Evolutionary conservation across 2,329 filamentous ascomycete genomes (phyloP).

Genomic region (Diaporthe caulivora): DNA sequence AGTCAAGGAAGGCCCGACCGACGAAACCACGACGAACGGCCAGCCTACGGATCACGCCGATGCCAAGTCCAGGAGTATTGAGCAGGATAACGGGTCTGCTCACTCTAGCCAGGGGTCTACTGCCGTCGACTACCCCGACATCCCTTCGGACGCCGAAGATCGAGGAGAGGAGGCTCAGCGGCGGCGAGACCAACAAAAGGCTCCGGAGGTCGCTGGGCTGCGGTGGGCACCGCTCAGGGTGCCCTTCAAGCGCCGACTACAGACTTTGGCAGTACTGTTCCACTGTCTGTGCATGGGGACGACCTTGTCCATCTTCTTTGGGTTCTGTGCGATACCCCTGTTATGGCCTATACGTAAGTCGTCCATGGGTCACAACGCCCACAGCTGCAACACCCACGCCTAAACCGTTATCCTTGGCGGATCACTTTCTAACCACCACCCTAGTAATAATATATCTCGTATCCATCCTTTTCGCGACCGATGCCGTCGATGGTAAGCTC

Average conservation of each 20-base stretch:
- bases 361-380: too few species aligned
- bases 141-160: slow-evolving; percentile 29
- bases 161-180: slow-evolving; percentile 27
- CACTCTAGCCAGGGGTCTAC: slow-evolving; percentile 34
- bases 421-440: background rate
- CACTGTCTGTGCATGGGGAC: slow-evolving; percentile 80
- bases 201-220: slow-evolving; percentile 63
- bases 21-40: background rate
- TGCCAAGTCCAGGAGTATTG: background rate
- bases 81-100: slow-evolving; percentile 12
- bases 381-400: too few species aligned
- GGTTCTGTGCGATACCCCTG: slow-evolving; percentile 90
- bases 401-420: too few species aligned
- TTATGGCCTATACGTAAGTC: slow-evolving; percentile 77
- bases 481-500: slow-evolving; percentile 80
- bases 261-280: slow-evolving; percentile 82
- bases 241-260: slow-evolving; percentile 77
- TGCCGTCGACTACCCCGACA: slow-evolving; percentile 38
- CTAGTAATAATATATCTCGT: slow-evolving; percentile 79
- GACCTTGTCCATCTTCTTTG: slow-evolving; percentile 85
- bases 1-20: slow-evolving; percentile 32
- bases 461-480: slow-evolving; percentile 84
- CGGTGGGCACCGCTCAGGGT: slow-evolving; percentile 86
- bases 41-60: background rate
- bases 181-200: slow-evolving; percentile 30